A percentile compares a stretch with the other conserved stretches of the same genome.
Evolutionary conservation across 2,329 filamentous ascomycete species (phyloP).

Genomic region (Alternaria sp.): DNA sequence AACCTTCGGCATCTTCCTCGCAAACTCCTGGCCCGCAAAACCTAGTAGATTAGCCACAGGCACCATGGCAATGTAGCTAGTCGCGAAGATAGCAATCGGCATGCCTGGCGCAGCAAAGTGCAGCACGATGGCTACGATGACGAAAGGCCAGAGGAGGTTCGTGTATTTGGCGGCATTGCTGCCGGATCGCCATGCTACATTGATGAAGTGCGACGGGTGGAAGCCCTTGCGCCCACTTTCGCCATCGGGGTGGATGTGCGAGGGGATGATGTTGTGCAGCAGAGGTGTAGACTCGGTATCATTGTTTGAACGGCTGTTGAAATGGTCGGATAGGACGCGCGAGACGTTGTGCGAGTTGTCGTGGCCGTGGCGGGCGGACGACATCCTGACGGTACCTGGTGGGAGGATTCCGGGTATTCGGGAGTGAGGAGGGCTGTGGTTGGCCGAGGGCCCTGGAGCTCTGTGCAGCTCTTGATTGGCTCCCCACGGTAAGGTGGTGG

Average conservation of each 20-base stretch:
- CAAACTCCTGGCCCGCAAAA: slow-evolving; percentile 74
- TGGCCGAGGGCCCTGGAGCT: background rate
- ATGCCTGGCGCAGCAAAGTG: slow-evolving; percentile 60
- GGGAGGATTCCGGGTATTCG: background rate
- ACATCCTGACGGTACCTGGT: background rate
- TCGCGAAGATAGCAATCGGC: slow-evolving; percentile 68
- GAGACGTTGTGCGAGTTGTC: slow-evolving; percentile 17
- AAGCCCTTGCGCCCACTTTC: slow-evolving; percentile 73
- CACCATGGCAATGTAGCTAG: slow-evolving; percentile 79
- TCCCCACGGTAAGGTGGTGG: background rate
- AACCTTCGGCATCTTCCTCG: slow-evolving; percentile 77
- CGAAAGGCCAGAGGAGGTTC: slow-evolving; percentile 77
- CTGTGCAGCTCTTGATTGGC: background rate
- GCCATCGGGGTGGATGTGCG: slow-evolving; percentile 58
- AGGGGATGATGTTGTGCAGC: slow-evolving; percentile 37
- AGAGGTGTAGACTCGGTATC: slow-evolving; percentile 38
- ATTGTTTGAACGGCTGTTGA: slow-evolving; percentile 16
- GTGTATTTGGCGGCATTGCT: slow-evolving; percentile 69
- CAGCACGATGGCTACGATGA: slow-evolving; percentile 71
- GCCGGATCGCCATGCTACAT: slow-evolving; percentile 69
- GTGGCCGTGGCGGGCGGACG: slow-evolving; percentile 12
- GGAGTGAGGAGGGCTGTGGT: background rate
- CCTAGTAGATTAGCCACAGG: slow-evolving; percentile 78
- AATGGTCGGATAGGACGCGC: slow-evolving; percentile 16
- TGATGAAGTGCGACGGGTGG: slow-evolving; percentile 67